Evolutionary conservation across 179 eudicot genomes (phyloP).

Genomic region (Drosera spatulata): DNA sequence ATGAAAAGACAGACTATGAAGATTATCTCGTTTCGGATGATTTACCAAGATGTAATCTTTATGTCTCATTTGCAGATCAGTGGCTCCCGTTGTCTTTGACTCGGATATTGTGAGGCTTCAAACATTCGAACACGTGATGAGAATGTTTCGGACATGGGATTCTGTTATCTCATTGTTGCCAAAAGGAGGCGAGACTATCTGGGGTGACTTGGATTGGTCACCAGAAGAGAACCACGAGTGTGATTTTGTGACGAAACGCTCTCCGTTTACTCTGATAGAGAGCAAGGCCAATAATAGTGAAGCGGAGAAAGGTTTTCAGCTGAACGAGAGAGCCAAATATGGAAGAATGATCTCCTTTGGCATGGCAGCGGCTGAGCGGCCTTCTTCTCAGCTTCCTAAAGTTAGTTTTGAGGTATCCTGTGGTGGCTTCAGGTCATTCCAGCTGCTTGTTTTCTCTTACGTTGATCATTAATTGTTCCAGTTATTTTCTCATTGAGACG

Average conservation of each 20-base stretch:
- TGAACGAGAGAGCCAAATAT: slow-evolving; percentile 24
- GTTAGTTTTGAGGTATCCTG: slow-evolving; percentile 24
- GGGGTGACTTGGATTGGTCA: slow-evolving; percentile 57
- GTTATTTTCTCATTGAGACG: no score
- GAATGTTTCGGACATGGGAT: slow-evolving; percentile 56
- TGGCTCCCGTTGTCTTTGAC: slow-evolving; percentile 47
- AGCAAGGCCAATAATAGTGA: slow-evolving; percentile 19
- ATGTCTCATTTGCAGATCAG: slow-evolving; percentile 20
- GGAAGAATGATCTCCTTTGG: slow-evolving; percentile 55
- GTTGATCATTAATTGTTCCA: not conserved
- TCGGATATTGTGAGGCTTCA: slow-evolving; percentile 37
- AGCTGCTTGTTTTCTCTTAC: not conserved
- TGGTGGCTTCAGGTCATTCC: no score
- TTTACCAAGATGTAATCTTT: no score
- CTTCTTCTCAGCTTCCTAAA: slow-evolving; percentile 30
- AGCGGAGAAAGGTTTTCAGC: slow-evolving; percentile 7
- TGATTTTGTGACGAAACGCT: slow-evolving; percentile 13
- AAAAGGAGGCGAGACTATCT: slow-evolving; percentile 54
- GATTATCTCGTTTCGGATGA: no score
- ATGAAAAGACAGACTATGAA: no score
- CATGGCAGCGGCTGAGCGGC: slow-evolving; percentile 28
- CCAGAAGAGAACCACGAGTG: slow-evolving; percentile 46
- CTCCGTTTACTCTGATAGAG: slow-evolving; percentile 7
- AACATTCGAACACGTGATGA: slow-evolving; percentile 41
- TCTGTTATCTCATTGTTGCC: slow-evolving; percentile 43